These are phyloP conservation scores for Neurospora hispaniola DNA, from an alignment of 495 filamentous ascomycete species.

Conservation along the genomic window DNA sequence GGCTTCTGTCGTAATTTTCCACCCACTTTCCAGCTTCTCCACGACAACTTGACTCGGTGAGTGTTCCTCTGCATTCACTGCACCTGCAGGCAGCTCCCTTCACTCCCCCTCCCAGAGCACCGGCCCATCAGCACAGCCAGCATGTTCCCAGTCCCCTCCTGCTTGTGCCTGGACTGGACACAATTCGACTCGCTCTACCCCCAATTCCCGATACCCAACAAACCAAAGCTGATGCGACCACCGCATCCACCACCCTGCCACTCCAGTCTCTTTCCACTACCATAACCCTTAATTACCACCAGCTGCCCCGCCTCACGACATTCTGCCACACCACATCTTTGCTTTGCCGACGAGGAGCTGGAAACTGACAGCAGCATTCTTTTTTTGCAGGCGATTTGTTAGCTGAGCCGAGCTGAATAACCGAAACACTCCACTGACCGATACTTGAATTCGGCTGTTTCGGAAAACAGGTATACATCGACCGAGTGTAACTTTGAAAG, in stretches of 20 bases:
- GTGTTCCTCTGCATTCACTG: not conserved
- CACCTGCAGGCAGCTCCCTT: conserved; percentile 1
- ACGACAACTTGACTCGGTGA: not conserved
- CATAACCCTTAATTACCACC: not conserved
- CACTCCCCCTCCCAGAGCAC: not conserved
- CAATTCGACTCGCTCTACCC: not conserved
- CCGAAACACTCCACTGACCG: not conserved
- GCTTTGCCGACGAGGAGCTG: not conserved
- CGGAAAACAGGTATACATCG: not conserved
- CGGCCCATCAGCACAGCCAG: not conserved
- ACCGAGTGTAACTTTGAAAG: not conserved
- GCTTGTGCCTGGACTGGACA: not conserved
- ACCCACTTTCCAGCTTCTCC: not conserved
- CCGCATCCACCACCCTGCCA: not conserved
- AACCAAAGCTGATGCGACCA: not conserved
- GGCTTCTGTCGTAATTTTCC: conserved; percentile 1
- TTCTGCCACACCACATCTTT: not conserved
- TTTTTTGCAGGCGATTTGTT: not conserved
- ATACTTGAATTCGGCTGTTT: not conserved
- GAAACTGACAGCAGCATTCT: not conserved
- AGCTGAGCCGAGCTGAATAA: not conserved
- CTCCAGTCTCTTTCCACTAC: not conserved
- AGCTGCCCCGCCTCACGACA: not conserved
- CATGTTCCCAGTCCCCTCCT: not conserved
- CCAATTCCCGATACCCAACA: not conserved